Conservation (phyloP, 768 basidiomycete species). For the Mycena maculata region DNA sequence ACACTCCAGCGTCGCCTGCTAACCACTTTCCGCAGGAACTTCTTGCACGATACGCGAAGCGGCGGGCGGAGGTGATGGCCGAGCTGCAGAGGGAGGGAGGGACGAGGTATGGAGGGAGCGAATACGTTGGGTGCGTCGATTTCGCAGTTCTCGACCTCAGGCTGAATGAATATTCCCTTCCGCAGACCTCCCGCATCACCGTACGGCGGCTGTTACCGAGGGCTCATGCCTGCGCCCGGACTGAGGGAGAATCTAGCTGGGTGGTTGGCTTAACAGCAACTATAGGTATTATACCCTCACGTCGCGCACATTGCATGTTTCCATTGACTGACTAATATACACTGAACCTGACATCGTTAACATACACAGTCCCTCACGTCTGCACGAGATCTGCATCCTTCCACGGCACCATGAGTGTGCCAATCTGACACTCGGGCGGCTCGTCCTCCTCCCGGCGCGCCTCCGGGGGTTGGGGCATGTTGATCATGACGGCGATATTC, state of each 20-base stretch:
- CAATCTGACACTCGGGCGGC: constrained; percentile 24
- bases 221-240: constrained; percentile 24
- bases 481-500: constrained; percentile 25
- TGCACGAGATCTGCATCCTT: constrained; percentile 9
- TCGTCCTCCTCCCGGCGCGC: constrained; percentile 4
- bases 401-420: constrained; percentile 27
- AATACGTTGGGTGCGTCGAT: constrained; percentile 30
- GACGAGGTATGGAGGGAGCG: constrained; percentile 17
- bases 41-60: constrained; percentile 31
- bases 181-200: constrained; percentile 31
- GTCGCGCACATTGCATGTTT: too few species aligned
- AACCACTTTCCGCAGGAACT: constrained; percentile 11
- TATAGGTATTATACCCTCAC: too few species aligned
- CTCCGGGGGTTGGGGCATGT: constrained; percentile 21
- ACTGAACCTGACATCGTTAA: too few species aligned
- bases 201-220: constrained; percentile 28
- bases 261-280: constrained; percentile 22
- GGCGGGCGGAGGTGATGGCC: constrained; percentile 25
- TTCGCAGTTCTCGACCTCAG: background rate
- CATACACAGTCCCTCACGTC: background rate
- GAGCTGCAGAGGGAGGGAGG: constrained; percentile 24
- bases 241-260: constrained; percentile 28
- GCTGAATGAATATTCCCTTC: background rate
- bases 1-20: background rate
- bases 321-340: too few species aligned